phyloP scores from a whole-genome alignment of 495 filamentous ascomycete species.

The Penicillium arizonense region DNA sequence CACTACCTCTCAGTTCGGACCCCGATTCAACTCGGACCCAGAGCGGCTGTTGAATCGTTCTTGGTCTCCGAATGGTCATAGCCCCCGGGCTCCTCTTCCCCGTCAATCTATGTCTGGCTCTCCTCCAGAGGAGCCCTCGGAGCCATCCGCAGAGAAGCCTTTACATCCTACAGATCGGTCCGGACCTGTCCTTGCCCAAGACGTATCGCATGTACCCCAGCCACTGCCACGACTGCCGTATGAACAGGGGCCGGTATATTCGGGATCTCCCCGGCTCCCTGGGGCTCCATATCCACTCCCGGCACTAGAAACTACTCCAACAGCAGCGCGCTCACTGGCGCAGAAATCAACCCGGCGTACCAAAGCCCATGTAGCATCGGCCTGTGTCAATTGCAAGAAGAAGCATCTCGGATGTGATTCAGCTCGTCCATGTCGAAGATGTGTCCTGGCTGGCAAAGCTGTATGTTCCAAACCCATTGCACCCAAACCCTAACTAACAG shows the following conservation, averaged over 20 bases:
- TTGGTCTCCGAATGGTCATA: slow-evolving; percentile 64
- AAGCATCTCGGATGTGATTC: slow-evolving; percentile 84
- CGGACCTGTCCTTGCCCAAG: slow-evolving; percentile 8
- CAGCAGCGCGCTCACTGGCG: slow-evolving; percentile 34
- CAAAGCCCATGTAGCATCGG: slow-evolving; percentile 94
- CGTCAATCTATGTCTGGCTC: slow-evolving; percentile 86
- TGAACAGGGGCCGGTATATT: slow-evolving; percentile 31
- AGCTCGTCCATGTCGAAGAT: slow-evolving; percentile 61
- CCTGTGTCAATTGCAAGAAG: slow-evolving; percentile 95
- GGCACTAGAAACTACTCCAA: slow-evolving; percentile 22
- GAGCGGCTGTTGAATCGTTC: slow-evolving; percentile 69
- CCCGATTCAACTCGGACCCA: slow-evolving; percentile 51
- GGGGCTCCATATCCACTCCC: slow-evolving; percentile 30
- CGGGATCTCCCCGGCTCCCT: slow-evolving; percentile 22
- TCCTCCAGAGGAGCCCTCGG: slow-evolving; percentile 61
- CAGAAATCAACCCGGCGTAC: slow-evolving; percentile 75
- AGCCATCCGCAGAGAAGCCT: slow-evolving; percentile 55
- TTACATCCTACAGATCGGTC: slow-evolving; percentile 39
- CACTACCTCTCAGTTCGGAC: slow-evolving; percentile 40
- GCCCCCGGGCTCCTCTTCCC: slow-evolving; percentile 63
- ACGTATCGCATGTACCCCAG: slow-evolving; percentile 21
- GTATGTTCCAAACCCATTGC: slow-evolving; percentile 42
- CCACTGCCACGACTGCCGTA: slow-evolving; percentile 10
- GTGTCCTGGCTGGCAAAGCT: slow-evolving; percentile 62
- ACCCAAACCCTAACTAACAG: neutral